Conservation (phyloP, 2,329 filamentous ascomycete genomes). For the Pseudocercospora macadamiae region DNA sequence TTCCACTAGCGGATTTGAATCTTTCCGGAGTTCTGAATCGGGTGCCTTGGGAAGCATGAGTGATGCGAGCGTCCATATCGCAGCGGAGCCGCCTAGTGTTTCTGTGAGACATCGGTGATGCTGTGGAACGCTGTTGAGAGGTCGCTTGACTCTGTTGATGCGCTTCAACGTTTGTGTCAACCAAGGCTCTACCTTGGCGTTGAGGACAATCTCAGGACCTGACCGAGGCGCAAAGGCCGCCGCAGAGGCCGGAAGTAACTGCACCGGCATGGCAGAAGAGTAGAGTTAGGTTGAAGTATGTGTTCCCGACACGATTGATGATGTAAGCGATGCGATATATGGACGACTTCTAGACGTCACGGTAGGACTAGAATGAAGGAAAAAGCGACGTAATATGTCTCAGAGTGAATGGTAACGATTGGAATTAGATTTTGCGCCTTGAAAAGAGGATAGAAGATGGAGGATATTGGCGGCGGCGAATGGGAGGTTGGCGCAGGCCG, state of each 20-base stretch:
- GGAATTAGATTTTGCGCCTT: slow-evolving; percentile 34
- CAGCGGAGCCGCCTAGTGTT: slow-evolving; percentile 83
- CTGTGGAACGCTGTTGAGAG: slow-evolving; percentile 93
- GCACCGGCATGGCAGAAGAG: slow-evolving; percentile 74
- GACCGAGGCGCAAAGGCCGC: slow-evolving; percentile 94
- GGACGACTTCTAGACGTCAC: slow-evolving; percentile 29
- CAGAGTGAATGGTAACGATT: slow-evolving; percentile 31
- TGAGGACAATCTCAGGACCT: slow-evolving; percentile 91
- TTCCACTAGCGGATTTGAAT: slow-evolving; percentile 80
- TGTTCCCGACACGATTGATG: slow-evolving; percentile 29
- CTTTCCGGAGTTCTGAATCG: slow-evolving; percentile 79
- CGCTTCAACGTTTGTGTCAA: slow-evolving; percentile 95
- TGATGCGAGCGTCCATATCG: slow-evolving; percentile 92
- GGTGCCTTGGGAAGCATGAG: slow-evolving; percentile 91
- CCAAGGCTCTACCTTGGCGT: slow-evolving; percentile 92
- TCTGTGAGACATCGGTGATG: slow-evolving; percentile 95
- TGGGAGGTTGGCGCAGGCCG: slow-evolving; percentile 27
- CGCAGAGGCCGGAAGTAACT: slow-evolving; percentile 91
- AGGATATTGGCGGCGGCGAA: slow-evolving; percentile 27
- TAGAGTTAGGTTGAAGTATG: slow-evolving; percentile 19
- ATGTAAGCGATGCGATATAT: slow-evolving; percentile 35
- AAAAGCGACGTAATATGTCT: slow-evolving; percentile 35
- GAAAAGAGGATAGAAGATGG: slow-evolving; percentile 28
- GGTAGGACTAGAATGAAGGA: slow-evolving; percentile 27
- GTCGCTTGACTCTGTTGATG: slow-evolving; percentile 94